Evolutionary conservation across 164 flowering plant genomes (phyloP), one percentile per base, ranked within the genome.

Genomic region (Aristolochia contorta): DNA sequence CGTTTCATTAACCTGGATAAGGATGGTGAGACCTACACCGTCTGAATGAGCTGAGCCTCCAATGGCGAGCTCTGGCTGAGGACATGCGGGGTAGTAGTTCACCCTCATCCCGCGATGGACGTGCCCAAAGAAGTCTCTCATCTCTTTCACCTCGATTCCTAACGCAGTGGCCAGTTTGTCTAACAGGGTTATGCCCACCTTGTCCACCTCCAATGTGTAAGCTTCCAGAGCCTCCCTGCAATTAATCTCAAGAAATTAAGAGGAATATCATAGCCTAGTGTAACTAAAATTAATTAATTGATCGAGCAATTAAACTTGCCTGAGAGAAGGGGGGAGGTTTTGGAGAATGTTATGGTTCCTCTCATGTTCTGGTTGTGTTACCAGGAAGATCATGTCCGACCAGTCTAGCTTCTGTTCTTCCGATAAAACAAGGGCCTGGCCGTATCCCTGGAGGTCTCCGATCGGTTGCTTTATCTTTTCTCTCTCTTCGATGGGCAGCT

Each of bases 11-110:
- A 69, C 76, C 61, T 75, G 79, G 43, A 69, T 37, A 16, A 75
- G 69, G 54, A 72, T 24, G 24, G 76, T 53, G n/a, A 72, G 54
- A 27, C 73, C 48, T 60, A 69, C 55, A 15, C 60, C 30, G 59
- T 75, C 76, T 19, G 76, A 72, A 48, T 75, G 79, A 50, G 76
- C 71, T 21, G 69, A 62, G 6, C 67, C 56, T 15, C 74, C 76
- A 9, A 72, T 62, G 21, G 69, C 78, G 24, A 53, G 60, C 64
- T 72, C 72, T 21, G 67, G 71, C 37, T 48, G 61, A 53, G 62
- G 27, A 47, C 78, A 75, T n/a, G 59, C n/a, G 6, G 76, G 72
- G 27, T 75, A 75, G 62, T 72, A 75, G 67, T 75, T 75, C 60
- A 71, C 16, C 7, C 77, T 64, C 60, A 75, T 64, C 16, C 45